Base-by-base conservation (phyloP, 495 filamentous ascomycete genomes). In the Haplographium delicatum region DNA sequence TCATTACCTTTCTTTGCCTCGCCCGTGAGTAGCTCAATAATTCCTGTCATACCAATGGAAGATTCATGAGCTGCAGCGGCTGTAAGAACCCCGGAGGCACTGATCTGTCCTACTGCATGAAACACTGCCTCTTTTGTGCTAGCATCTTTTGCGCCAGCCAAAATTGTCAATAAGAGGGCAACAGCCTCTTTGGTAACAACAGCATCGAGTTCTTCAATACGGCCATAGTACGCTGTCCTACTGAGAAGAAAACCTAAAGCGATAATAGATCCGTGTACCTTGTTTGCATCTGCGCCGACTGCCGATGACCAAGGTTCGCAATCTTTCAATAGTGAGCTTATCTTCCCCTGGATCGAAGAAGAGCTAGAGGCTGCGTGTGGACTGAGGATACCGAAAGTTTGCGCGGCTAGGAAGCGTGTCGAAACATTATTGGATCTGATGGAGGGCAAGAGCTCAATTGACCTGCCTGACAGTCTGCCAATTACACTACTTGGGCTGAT, bases 1-100 rank as follows among this genome's bases (percentile, higher is more conserved):
- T 94, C 89, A 53, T 88, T 85, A 34, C 89, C 88, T 42, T 82
- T 75, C 61, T 85, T 86, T n/a, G 89, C 85, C 35, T 82, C 75
- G 16, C 70, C 70, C 8, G 71, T 66, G 1, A 95, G 66, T 27
- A 80, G 74, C 9, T 82, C 75, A 35, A 83, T 66, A 18, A 86
- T 64, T 5, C 59, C 56, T 20, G 59, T 56, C 2, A 33, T 28
- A 28, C 53, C 51, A 59, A 47, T 19, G 4, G 51, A 27, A 13
- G 51, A 47, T 58, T 53, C n/a, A 33, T 53, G 20, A 57, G 63
- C 39, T 53, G 35, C 41, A 4, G 20, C 33, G 8, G 18, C 31
- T 1, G 63, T 62, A n/a, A 87, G 56, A 5, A 84, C 69, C 0
- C 72, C 74, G 27, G 83, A 87, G 2, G 89, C 73, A 72, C 85